Conservation (phyloP, 495 filamentous ascomycete species). For the Jackrogersella minutella region DNA sequence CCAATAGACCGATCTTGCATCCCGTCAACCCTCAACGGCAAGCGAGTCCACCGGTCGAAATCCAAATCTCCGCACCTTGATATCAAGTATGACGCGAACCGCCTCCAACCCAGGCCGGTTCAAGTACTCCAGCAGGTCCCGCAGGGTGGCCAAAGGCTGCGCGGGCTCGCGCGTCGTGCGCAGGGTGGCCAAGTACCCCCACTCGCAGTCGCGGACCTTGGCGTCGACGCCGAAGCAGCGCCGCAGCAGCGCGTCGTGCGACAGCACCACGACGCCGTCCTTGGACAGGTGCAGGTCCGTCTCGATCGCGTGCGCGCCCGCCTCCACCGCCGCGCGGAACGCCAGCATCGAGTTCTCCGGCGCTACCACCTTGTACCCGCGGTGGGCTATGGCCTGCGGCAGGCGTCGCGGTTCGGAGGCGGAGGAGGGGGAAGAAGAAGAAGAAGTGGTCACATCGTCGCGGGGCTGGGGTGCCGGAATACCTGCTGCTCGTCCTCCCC, state of each 20-base stretch:
- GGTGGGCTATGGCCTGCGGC: conserved; percentile 85
- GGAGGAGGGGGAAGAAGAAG: too few relatives aligned
- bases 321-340: conserved; percentile 74
- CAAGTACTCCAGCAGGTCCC: conserved; percentile 79
- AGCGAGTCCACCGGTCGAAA: too few relatives aligned
- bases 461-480: conserved; percentile 17
- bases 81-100: conserved; percentile 86
- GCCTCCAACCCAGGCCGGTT: conserved; percentile 64
- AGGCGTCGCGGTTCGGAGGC: conserved; percentile 39
- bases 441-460: neutral
- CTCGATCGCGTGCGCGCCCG: conserved; percentile 83
- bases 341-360: conserved; percentile 89
- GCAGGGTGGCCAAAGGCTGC: conserved; percentile 74
- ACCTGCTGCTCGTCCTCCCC: conserved; percentile 26
- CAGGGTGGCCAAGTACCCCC: conserved; percentile 72
- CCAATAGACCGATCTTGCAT: neutral
- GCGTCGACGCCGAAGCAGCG: conserved; percentile 78
- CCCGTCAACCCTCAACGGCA: too few relatives aligned
- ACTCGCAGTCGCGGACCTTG: conserved; percentile 78
- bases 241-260: conserved; percentile 75
- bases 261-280: conserved; percentile 83
- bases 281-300: conserved; percentile 84
- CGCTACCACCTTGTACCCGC: conserved; percentile 79
- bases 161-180: conserved; percentile 72
- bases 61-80: conserved; percentile 69